Evolutionary conservation across 495 filamentous ascomycete species (phyloP), one percentile per base, ranked within the genome.

Genomic region (Trichoderma gamsii): DNA sequence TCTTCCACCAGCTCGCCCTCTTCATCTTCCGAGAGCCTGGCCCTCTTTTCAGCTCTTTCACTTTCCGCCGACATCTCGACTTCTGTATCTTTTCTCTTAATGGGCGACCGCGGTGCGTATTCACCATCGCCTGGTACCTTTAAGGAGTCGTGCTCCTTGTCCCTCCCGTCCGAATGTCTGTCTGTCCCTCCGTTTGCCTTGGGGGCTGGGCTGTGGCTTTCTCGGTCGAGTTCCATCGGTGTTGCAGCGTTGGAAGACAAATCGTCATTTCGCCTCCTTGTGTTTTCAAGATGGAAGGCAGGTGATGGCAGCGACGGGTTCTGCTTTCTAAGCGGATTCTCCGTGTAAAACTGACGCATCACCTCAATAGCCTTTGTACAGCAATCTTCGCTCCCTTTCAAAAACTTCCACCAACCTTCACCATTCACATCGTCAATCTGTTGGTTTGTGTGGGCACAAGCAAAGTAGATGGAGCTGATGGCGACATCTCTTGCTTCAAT

Each of bases 381-480:
- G 83, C 75, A 88, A 79, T 68, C 82, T 75, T 75, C 92, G 72
- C 71, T 84, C 73, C 69, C 93, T 82, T 49, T 85, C 78, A 79
- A 90, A 78, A 71, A 86, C 75, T 71, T 90, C 95, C 95, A 99
- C 95, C 95, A 99, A 1, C 92, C 82, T 70, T 86, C 83, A n/a
- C 89, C 92, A 51, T 84, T 74, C 68, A 92, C 84, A 73, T 97
- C 93, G 41, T 87, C 85, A 68, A 98, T 90, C 12, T 81, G 83
- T 8, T 91, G 83, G 25, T 85, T 80, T 52, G 84, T 89, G 63
- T 91, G 86, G 32, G 86, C 84, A 21, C 90, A 87, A 21, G 91
- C 91, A 65, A 91, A 93, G 76, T 96, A 97, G 49, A 99, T 85
- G 15, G 93, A 88, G 16, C 89, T 89, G 49, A 93, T 89, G 46